Evolutionary conservation across 208 protist species (phyloP), one percentile per base, ranked within the genome.

Genomic region (Crithidia mellificae): DNA sequence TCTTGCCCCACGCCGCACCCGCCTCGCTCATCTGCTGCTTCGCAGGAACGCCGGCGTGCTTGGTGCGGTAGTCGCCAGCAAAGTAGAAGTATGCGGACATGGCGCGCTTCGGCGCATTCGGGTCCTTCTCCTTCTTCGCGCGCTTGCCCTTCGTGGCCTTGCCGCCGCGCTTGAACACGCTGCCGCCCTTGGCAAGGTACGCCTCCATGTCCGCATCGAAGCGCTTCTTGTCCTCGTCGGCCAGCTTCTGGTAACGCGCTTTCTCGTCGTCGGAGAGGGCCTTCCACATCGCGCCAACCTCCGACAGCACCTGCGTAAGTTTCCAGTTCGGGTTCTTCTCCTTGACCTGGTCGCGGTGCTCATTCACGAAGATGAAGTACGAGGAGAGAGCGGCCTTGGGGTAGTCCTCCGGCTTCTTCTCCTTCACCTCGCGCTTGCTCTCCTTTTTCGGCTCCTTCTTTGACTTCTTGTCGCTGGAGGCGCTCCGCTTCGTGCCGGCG

Each of bases 71-170:
- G 49, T 93, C 84, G 29, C 56, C 66, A 12, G 78, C 71, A 63
- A 95, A 97, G 74, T 84, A 93, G 25, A 95, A 80, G 76, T 91
- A 97, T 22, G 84, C 79, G 32, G 81, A 81, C 63, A 92, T 44
- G 12, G 87, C 39, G n/a, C 87, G 73, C 74, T 97, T 97, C 29
- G 92, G 92, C 9, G 79, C 88, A 44, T 91, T 88, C 27, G 84
- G 78, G 71, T 93, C 88, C 78, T 97, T 96, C 58, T 68, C 66
- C 80, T 92, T 92, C 39, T 85, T 87, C 44, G 59, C 8, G 12
- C 17, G 41, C 69, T 64, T 78, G 32, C 34, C 46, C 66, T 83
- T 80, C 15, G 46, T n/a, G 29, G 59, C 38, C 49, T 81, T 81
- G 20, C 69, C 68, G 49, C 76, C 68, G 44, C 85, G 84, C 69